Conservation (phyloP, 2,329 filamentous ascomycete genomes). For the Gaeumannomyces sp. region DNA sequence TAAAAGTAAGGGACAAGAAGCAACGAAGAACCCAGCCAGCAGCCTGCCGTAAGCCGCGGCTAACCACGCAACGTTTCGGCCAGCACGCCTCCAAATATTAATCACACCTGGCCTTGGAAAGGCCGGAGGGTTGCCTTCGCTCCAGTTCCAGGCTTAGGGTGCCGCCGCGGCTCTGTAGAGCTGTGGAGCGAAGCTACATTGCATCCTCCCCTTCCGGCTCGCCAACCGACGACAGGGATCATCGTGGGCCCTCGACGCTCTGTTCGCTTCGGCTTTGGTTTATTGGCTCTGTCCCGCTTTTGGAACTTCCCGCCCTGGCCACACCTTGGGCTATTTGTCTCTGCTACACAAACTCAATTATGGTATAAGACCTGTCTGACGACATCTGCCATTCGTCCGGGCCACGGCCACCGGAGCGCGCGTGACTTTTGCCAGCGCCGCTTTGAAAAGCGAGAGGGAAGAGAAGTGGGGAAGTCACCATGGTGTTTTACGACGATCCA, state of each 20-base stretch:
- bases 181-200: neutral
- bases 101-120: neutral
- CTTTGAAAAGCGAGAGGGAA: neutral
- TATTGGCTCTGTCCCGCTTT: neutral
- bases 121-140: neutral
- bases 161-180: neutral
- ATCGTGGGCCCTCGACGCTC: neutral
- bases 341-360: neutral
- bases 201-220: neutral
- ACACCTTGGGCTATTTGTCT: neutral
- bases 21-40: neutral
- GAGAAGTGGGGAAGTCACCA: neutral
- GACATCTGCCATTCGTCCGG: neutral
- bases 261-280: neutral
- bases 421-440: neutral
- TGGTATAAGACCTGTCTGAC: constrained; percentile 5
- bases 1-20: neutral
- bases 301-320: neutral
- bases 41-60: neutral
- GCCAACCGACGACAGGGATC: neutral
- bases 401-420: neutral
- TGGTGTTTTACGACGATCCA: neutral
- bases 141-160: neutral
- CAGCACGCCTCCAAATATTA: neutral
- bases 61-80: neutral